A percentile compares a stretch with the other conserved stretches of the same genome.
Evolutionary conservation across 2,329 filamentous ascomycete species (phyloP).

Genomic region (Fusarium mangiferae): DNA sequence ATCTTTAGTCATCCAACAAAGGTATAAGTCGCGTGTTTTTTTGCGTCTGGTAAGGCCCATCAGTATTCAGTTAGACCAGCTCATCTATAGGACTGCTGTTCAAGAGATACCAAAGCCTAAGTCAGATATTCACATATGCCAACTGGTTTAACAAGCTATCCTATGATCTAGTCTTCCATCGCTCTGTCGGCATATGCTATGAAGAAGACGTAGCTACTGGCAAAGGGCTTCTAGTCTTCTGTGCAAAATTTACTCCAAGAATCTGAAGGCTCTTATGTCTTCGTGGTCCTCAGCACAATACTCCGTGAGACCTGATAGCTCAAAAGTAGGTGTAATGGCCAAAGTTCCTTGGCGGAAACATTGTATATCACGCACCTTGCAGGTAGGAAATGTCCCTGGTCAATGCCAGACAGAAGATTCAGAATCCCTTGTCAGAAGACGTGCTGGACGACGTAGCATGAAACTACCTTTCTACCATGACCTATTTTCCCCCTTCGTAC

Average conservation of each 20-base stretch:
- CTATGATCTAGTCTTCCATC: not conserved
- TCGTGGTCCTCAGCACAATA: not conserved
- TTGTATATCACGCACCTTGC: not conserved
- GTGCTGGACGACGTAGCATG: not conserved
- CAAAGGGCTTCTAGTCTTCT: not conserved
- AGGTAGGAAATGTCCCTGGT: not conserved
- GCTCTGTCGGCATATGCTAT: rapidly evolving
- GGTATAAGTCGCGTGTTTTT: not conserved
- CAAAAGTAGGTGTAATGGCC: not conserved
- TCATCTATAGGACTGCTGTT: not conserved
- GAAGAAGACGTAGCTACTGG: not conserved
- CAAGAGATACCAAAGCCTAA: rapidly evolving
- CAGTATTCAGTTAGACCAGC: not conserved
- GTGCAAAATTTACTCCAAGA: not conserved
- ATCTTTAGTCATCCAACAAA: not conserved
- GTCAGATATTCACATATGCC: not conserved
- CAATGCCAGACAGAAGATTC: not conserved
- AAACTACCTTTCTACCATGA: too few relatives aligned
- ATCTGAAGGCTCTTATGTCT: too few relatives aligned
- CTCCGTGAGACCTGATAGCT: not conserved
- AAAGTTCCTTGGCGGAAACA: not conserved
- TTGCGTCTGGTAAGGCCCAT: not conserved
- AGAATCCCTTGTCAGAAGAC: rapidly evolving
- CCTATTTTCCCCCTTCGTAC: rapidly evolving
- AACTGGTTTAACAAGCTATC: not conserved